Percentiles rank a stretch among this genome's conserved stretches.
These are phyloP conservation scores for Tolypocladium nubicola DNA, from an alignment of 2,329 filamentous ascomycete genomes.

Conservation along the genomic window DNA sequence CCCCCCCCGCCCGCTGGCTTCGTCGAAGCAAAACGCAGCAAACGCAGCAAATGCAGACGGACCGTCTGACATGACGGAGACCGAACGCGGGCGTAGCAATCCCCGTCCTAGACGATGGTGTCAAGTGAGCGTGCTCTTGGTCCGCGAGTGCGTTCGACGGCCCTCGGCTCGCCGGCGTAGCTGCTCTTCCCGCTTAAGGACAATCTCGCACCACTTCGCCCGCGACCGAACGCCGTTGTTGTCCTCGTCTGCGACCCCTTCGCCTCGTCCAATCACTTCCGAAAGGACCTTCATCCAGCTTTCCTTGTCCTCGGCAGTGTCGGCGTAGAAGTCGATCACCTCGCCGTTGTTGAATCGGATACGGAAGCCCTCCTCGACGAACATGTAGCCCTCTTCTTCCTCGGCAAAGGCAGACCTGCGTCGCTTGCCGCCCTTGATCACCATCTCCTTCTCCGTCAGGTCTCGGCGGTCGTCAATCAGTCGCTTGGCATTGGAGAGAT, in stretches of 20 bases:
- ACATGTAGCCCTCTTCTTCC: conserved; percentile 99
- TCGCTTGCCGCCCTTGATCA: conserved; percentile 64
- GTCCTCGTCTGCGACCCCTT: conserved; percentile 36
- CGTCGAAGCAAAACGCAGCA: background rate
- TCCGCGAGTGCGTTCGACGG: conserved; percentile 41
- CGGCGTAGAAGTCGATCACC: conserved; percentile 96
- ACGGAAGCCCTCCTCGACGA: conserved; percentile 97
- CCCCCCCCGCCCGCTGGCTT: background rate
- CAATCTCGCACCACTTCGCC: conserved; percentile 57
- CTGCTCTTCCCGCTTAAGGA: conserved; percentile 53
- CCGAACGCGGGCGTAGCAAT: background rate
- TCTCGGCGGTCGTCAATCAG: conserved; percentile 85
- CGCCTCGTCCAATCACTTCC: conserved; percentile 54
- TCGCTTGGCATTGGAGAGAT: conserved; percentile 83
- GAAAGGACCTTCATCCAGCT: conserved; percentile 86
- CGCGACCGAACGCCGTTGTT: conserved; percentile 28
- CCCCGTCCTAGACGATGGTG: background rate
- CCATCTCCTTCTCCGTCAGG: conserved; percentile 74
- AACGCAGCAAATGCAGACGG: background rate
- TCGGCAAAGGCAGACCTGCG: conserved; percentile 94
- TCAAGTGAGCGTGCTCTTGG: conserved; percentile 47
- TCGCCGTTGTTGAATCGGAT: conserved; percentile 98
- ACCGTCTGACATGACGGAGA: background rate
- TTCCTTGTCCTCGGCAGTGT: conserved; percentile 78
- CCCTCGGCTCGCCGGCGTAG: conserved; percentile 44